Evolutionary conservation across 2,329 filamentous ascomycete genomes (phyloP), one percentile per base, ranked within the genome.

Genomic region (Pleoardoris graminearum): DNA sequence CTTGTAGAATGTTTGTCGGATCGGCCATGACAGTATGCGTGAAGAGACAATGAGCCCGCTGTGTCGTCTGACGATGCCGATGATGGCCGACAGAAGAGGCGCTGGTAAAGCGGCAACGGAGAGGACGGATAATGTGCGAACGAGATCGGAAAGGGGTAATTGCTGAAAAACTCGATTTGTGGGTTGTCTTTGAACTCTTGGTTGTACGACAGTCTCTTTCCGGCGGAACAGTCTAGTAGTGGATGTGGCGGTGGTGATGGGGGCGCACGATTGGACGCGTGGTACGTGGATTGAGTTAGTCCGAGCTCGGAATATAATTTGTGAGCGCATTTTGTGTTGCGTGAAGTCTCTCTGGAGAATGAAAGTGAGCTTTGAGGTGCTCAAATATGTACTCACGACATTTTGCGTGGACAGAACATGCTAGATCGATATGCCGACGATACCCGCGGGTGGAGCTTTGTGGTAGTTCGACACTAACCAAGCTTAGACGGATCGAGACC

Each of bases 361-460:
- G n/a, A n/a, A n/a, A n/a, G n/a, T n/a, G n/a, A n/a, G n/a, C n/a
- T n/a, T n/a, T n/a, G n/a, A n/a, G n/a, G n/a, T n/a, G n/a, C n/a
- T 44, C 41, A 44, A 44, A 44, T 44, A 44, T 44, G 41, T 44
- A 44, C 41, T 22, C 41, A 27, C 32, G 41, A 44, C 41, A 8
- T 33, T 7, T 22, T 44, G 41, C 41, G 41, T 33, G n/a, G 27
- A 44, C 14, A 21, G 25, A 22, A 7, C 14, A 17, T 22, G 17
- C 7, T 16, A 17, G 25, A 44, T 33, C 19, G 7, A 1, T 23
- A 27, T 22, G 41, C 41, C 41, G 41, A 44, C 27, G 41, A 27
- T 19, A 44, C 14, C 41, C 41, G 41, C 19, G 8, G 27, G 27
- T 44, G 22, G 37, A 27, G 22, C 22, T 25, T n/a, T 16, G 22